Evolutionary conservation across 768 basidiomycete species (phyloP), one percentile per base, ranked within the genome.

Genomic region (Lenzites betulinus): DNA sequence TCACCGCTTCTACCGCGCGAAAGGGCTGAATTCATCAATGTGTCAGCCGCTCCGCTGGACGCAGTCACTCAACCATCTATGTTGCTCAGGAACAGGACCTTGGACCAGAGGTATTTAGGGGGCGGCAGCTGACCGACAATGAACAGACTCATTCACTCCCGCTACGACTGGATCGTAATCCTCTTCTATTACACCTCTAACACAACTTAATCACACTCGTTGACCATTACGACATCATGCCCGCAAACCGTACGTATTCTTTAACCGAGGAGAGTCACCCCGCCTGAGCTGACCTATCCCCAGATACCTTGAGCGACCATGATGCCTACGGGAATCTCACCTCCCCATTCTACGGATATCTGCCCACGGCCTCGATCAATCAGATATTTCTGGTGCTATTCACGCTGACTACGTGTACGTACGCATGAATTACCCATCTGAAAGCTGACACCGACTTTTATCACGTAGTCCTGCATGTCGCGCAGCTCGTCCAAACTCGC

Each of bases 401-500:
- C 36, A 35, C 28, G 18, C 16, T 48, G 6, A 36, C 30, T 2
- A 46, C 43, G 5, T 18, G 47, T 56, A 16, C n/a, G 47, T 56
- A 35, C 36, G 48, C 7, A 36, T 20, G 4, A n/a, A n/a, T 12
- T 28, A 33, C 8, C 25, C 26, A 23, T 13, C 22, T 6, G 7
- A 3, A 3, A 18, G 11, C 35, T 18, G 22, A 18, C 16, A 25
- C 20, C 6, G 6, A 5, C n/a, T 28, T 22, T 28, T 20, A 20
- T 25, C 22, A 22, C 5, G 8, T 39, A 74, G 72, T 64, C 16
- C 7, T 70, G 6, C 72, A 73, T 47, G 7, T 70, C 47, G 63
- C 15, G 28, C 72, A 78, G 55, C 70, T 75, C 0, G 28, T 70
- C 7, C 65, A 60, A 38, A 70, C 60, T 57, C 68, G 71, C 8